Evolutionary conservation across 2,329 filamentous ascomycete genomes (phyloP).

Genomic region (Alternaria panax): DNA sequence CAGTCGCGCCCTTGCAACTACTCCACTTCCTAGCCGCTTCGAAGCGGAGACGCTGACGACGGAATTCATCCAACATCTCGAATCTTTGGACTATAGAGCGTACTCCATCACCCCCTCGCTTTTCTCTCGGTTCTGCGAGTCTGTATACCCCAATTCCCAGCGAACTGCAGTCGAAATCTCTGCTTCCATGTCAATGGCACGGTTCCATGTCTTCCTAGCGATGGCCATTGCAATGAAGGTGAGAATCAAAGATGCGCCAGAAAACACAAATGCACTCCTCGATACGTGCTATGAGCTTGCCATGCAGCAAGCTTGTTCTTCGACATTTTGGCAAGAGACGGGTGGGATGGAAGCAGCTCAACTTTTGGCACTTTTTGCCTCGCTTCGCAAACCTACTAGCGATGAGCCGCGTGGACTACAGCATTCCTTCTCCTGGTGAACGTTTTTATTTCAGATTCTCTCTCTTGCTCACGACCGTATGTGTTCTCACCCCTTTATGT

Average conservation of each 20-base stretch:
- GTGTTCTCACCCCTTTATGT: not conserved
- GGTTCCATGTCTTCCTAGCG: slow-evolving; percentile 48
- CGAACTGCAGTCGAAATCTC: slow-evolving; percentile 25
- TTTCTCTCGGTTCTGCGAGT: slow-evolving; percentile 42
- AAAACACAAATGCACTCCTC: slow-evolving; percentile 43
- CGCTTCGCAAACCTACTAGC: slow-evolving; percentile 29
- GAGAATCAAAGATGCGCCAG: slow-evolving; percentile 37
- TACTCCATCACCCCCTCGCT: slow-evolving; percentile 36
- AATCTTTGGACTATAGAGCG: slow-evolving; percentile 32
- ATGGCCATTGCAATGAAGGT: slow-evolving; percentile 50
- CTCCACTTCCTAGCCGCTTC: slow-evolving; percentile 44
- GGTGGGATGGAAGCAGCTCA: slow-evolving; percentile 44
- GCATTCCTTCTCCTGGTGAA: slow-evolving; percentile 45
- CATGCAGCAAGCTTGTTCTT: slow-evolving; percentile 41
- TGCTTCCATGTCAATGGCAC: slow-evolving; percentile 42
- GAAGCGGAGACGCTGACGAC: slow-evolving; percentile 48
- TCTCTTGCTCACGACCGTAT: not conserved
- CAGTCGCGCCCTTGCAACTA: slow-evolving; percentile 42
- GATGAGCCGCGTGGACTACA: slow-evolving; percentile 35
- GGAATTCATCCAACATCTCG: slow-evolving; percentile 43
- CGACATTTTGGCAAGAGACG: slow-evolving; percentile 46
- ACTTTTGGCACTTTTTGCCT: slow-evolving; percentile 43
- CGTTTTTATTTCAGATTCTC: not conserved
- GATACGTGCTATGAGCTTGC: slow-evolving; percentile 48
- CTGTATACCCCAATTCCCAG: slow-evolving; percentile 43